Evolutionary conservation across 306 rosid species (phyloP), one percentile per base, ranked within the genome.

Genomic region (Adenanthera pavonina): DNA sequence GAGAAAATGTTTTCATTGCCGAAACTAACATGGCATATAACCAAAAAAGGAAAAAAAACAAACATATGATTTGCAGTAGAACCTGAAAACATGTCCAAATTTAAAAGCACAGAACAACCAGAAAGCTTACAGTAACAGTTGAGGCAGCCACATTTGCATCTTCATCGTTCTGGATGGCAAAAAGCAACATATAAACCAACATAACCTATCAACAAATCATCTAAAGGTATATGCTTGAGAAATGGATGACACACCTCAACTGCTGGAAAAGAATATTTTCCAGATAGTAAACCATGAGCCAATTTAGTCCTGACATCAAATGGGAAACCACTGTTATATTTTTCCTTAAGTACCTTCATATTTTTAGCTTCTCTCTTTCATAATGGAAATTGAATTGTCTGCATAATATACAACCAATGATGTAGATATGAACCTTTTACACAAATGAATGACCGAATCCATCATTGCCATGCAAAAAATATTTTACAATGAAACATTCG

Each of bases 261-360:
- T 72, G 87, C 86, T 13, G 92, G 97, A 84, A 89, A 34, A 71
- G 97, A 93, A 85, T 93, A 93, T 90, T 90, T 91, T 54, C 97
- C 97, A 75, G 97, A 90, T 30, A 93, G 90, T 86, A 91, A 79
- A 85, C 97, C 97, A 75, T 93, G 97, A 1, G 87, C 97, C 85
- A 93, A 72, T 82, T 93, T 93, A 15, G 97, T 90, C 88, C 97
- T 93, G 89, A 67, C 77, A 85, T 57, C 44, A 68, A 69, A 84
- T 53, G 62, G 35, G 70, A 81, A 25, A 69, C 79, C 78, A 43
- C 61, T 53, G 38, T 65, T 59, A 78, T 59, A 87, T 38, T 76
- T 67, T 68, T 57, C 71, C 65, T 44, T 25, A 44, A 69, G 38
- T 20, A 36, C 74, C 70, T 51, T 35, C 33, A 56, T 35, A 49